Conservation (phyloP, 495 filamentous ascomycete genomes). For the Penicillium samsonianum region DNA sequence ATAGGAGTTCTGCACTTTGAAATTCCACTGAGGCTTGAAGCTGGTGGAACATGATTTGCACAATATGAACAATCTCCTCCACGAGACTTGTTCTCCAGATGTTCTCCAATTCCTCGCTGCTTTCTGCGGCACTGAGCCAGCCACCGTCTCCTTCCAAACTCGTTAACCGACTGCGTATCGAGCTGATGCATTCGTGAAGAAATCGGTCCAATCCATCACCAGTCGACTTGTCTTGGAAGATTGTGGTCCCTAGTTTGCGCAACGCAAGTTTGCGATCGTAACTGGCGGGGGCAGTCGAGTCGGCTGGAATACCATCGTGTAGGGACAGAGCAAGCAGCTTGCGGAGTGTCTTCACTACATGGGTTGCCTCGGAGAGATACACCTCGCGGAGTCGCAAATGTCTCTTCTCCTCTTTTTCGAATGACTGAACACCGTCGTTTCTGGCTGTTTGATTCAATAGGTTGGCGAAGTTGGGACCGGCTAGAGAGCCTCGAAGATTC, state of each 20-base stretch:
- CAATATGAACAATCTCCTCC: constrained; percentile 67
- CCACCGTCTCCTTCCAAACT: constrained; percentile 50
- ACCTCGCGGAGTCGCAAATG: constrained; percentile 62
- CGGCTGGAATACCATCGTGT: constrained; percentile 22
- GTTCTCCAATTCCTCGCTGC: constrained; percentile 55
- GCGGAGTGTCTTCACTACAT: constrained; percentile 45
- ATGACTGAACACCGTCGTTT: constrained; percentile 54
- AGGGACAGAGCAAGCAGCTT: constrained; percentile 46
- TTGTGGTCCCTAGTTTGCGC: constrained; percentile 29
- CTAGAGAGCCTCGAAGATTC: constrained; percentile 53
- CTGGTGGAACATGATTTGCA: constrained; percentile 72
- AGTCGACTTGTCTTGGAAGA: constrained; percentile 35
- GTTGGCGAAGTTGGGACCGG: constrained; percentile 43
- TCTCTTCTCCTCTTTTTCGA: constrained; percentile 57
- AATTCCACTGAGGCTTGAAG: constrained; percentile 57
- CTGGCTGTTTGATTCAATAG: constrained; percentile 36
- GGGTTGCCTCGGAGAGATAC: constrained; percentile 67
- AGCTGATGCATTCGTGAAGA: constrained; percentile 44
- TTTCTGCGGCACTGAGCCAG: constrained; percentile 51
- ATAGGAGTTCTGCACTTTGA: constrained; percentile 58
- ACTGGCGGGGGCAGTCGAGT: background rate
- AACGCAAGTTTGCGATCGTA: constrained; percentile 26
- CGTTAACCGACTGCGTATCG: constrained; percentile 46
- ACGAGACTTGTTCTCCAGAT: constrained; percentile 64
- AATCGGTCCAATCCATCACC: constrained; percentile 32